Percentiles rank a stretch among this genome's conserved stretches.
Evolutionary conservation across 768 basidiomycete genomes (phyloP).

Genomic region (Strobilomyces echinocephalus): DNA sequence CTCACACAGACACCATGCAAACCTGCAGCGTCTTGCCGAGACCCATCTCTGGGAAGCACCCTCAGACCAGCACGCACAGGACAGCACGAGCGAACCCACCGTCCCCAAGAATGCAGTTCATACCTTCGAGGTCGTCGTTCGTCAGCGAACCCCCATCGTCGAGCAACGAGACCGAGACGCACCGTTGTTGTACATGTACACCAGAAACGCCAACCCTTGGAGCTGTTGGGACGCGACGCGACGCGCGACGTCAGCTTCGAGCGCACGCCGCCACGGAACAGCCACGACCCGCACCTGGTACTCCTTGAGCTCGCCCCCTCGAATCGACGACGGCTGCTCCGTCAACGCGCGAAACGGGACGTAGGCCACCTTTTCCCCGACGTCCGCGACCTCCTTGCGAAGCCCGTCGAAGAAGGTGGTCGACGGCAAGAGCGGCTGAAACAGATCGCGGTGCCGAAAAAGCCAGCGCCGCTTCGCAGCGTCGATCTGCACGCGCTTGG

Average conservation of each 20-base stretch:
- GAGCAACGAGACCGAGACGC: slow-evolving; percentile 11
- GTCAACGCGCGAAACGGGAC: slow-evolving; percentile 37
- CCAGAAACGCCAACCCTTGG: slow-evolving; percentile 61
- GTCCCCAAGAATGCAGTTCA: slow-evolving; percentile 72
- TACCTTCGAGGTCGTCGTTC: slow-evolving; percentile 32
- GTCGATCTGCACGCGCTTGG: slow-evolving; percentile 37
- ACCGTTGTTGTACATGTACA: slow-evolving; percentile 66
- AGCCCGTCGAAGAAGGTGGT: slow-evolving; percentile 38
- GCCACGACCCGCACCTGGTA: slow-evolving; percentile 49
- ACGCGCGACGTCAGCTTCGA: slow-evolving; percentile 2
- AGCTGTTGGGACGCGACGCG: slow-evolving; percentile 33
- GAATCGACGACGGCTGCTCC: slow-evolving; percentile 47
- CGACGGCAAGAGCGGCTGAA: slow-evolving; percentile 44
- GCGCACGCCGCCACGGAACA: background rate
- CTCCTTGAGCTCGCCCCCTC: slow-evolving; percentile 61
- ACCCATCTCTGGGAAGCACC: slow-evolving; percentile 44
- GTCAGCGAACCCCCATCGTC: background rate
- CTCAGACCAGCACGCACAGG: background rate
- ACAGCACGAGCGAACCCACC: slow-evolving; percentile 35
- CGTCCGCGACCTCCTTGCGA: slow-evolving; percentile 26
- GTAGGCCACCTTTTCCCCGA: slow-evolving; percentile 25
- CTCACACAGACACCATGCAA: background rate
- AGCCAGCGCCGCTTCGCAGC: slow-evolving; percentile 44
- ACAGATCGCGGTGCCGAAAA: slow-evolving; percentile 38
- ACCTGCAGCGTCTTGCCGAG: slow-evolving; percentile 64